Evolutionary conservation across 495 filamentous ascomycete species (phyloP), one percentile per base, ranked within the genome.

Genomic region (Coniosporium apollinis): DNA sequence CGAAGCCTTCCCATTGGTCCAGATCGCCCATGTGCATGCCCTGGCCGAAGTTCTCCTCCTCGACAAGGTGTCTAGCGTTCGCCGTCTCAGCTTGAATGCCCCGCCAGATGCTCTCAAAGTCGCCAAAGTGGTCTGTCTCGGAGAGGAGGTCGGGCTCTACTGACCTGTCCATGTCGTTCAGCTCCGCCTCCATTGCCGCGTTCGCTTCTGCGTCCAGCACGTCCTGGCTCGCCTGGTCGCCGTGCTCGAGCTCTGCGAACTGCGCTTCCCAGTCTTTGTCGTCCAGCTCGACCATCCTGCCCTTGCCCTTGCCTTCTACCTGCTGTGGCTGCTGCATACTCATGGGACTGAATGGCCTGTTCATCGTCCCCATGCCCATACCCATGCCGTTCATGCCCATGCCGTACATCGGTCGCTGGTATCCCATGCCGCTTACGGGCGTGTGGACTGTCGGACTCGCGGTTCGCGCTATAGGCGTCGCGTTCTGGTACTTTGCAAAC

Each of bases 221-320:
- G 18, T 61, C 57, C 38, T 66, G 44, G 34, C 65, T 59, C 19
- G 51, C 34, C 46, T 70, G 58, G 15, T 73, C 76, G 32, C 75
- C 69, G 28, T 78, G 61, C 58, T 89, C 84, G 54, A 96, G 74
- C 59, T 87, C 70, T 29, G 77, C 75, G 51, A 99, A 99, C 51
- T 96, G 85, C 41, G 79, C 77, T 59, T 96, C 89, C 89, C 91
- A 99, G 39, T 89, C 76, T 46, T 75, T 66, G 40, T 96, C 85
- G 49, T 94, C 82, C 18, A 96, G 69, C 61, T 96, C 91, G 3
- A 94, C 72, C 60, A 97, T 76, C 45, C 84, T 74, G 3, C 69
- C 79, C 56, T 94, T 94, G 22, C 85, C 86, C 58, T 96, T 94
- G 19, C 67, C 43, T 24, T 42, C 30, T 22, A 62, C 78, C 43